phyloP scores from a whole-genome alignment of 179 eudicot genomes.

The Spergularia azorica region DNA sequence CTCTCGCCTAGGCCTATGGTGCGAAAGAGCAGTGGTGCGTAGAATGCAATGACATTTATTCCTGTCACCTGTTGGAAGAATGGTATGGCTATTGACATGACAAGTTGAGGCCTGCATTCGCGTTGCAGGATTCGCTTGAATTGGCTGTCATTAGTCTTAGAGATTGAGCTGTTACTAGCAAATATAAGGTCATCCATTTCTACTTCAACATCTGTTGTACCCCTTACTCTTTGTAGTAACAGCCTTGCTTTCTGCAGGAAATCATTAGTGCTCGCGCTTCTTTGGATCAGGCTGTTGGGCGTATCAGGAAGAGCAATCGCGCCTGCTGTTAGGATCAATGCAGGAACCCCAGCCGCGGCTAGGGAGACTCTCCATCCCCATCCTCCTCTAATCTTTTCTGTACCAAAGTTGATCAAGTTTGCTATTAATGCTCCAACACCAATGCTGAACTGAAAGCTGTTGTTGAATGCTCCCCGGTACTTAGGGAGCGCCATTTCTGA shows the following conservation, averaged over 20 bases:
- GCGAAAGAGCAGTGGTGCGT: conserved; percentile 37
- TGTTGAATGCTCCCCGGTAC: conserved; percentile 42
- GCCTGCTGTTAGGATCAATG: conserved; percentile 29
- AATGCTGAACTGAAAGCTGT: conserved; percentile 37
- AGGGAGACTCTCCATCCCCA: conserved; percentile 43
- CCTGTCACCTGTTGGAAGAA: conserved; percentile 41
- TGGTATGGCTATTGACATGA: conserved; percentile 35
- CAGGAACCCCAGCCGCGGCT: conserved; percentile 28
- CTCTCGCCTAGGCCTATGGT: conserved; percentile 40
- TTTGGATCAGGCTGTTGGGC: conserved; percentile 42
- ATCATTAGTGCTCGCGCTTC: conserved; percentile 13
- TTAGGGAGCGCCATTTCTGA: conserved; percentile 45
- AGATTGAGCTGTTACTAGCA: conserved; percentile 13
- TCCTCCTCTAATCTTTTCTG: conserved; percentile 28
- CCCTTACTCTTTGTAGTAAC: conserved; percentile 30
- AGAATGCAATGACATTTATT: conserved; percentile 37
- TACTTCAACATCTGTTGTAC: conserved; percentile 29
- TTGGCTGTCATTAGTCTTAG: background rate
- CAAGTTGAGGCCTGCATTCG: conserved; percentile 34
- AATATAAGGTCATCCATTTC: conserved; percentile 31
- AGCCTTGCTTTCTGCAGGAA: conserved; percentile 17
- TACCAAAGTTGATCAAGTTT: conserved; percentile 27
- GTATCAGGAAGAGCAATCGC: conserved; percentile 40
- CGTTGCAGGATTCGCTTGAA: conserved; percentile 19
- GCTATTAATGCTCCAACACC: conserved; percentile 31